Base-by-base conservation (phyloP, 768 basidiomycete species). In the Neoboletus magnificus region DNA sequence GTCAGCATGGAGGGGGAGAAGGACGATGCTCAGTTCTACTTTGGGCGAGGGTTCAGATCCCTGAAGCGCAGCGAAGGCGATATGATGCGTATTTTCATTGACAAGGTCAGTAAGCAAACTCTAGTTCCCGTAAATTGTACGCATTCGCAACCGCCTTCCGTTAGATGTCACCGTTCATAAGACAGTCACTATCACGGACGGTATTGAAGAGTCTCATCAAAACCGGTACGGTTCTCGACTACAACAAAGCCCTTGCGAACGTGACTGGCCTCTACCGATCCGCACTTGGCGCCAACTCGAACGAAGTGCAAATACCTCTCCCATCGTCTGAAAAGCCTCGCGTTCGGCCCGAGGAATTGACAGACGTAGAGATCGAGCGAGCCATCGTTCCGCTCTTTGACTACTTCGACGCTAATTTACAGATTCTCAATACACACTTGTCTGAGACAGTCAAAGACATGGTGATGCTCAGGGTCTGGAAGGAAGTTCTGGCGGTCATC, bases 1-100 rank as follows among this genome's bases (percentile, higher is more conserved):
- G 82, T 98, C 55, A 95, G 93, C 67, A 97, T 98, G 94, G 97
- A 99, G 67, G 94, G 95, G 50, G 97, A 98, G 79, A 94, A 96
- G 73, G 94, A 97, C 63, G 97, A 99, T 68, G 91, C 93, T 9
- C 91, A 91, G 62, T 99, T 97, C 77, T 95, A 90, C 77, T 99
- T 98, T 65, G 97, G 97, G 27, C 82, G 94, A 32, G 96, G 88
- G 4, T 99, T 99, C 80, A 80, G 96, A 44, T 92, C 87, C 37
- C 70, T 99, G 62, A 98, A 98, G 73, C 78, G 94, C 32, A 91
- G 93, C 0, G 93, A 98, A 67, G 85, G 82, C 23, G 96, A 99
- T 65, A 98, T 99, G 96, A 82, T 94, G 50, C 81, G 95, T 12
- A 90, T 90, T 35, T 96, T 98, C 71, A 89, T 98, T 54, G 97